phyloP scores from a whole-genome alignment of 768 basidiomycete species.

The Filobasidium floriforme region DNA sequence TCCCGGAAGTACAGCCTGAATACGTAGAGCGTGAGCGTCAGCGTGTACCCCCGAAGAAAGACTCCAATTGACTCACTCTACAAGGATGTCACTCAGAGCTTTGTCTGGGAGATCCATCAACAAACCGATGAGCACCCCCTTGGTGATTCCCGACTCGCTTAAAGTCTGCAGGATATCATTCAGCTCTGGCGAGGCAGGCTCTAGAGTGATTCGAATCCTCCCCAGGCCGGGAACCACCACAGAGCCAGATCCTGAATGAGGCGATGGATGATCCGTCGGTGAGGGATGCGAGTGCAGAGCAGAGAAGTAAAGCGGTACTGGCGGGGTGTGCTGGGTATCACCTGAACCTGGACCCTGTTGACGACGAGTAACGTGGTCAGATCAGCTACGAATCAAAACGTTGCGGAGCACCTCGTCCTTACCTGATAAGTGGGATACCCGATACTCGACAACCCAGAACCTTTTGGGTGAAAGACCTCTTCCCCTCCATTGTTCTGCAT shows the following conservation, averaged over 20 bases:
- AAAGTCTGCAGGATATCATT: constrained; percentile 40
- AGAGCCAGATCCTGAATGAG: constrained; percentile 34
- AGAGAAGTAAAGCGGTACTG: constrained; percentile 19
- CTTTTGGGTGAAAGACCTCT: constrained; percentile 25
- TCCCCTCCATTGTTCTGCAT: constrained; percentile 16
- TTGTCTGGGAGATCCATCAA: constrained; percentile 44
- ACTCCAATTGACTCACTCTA: constrained; percentile 29
- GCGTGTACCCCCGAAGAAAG: neutral
- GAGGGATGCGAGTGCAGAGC: constrained; percentile 15
- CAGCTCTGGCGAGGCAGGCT: constrained; percentile 28
- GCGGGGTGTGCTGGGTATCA: constrained; percentile 10
- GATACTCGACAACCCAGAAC: neutral
- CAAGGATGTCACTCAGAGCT: constrained; percentile 40
- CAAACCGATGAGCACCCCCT: constrained; percentile 41
- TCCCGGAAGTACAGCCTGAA: constrained; percentile 28
- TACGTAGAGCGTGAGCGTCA: constrained; percentile 19
- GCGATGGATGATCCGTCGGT: constrained; percentile 32
- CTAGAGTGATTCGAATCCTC: constrained; percentile 16
- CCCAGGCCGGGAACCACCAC: constrained; percentile 19
- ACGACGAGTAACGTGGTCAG: neutral
- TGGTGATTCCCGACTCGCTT: constrained; percentile 44
- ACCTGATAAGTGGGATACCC: constrained; percentile 9
- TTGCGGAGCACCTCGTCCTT: neutral
- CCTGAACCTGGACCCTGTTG: neutral
- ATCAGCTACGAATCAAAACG: neutral